Evolutionary conservation across 2,329 filamentous ascomycete genomes (phyloP), one percentile per base, ranked within the genome.

Genomic region (Microsporum audouinii): DNA sequence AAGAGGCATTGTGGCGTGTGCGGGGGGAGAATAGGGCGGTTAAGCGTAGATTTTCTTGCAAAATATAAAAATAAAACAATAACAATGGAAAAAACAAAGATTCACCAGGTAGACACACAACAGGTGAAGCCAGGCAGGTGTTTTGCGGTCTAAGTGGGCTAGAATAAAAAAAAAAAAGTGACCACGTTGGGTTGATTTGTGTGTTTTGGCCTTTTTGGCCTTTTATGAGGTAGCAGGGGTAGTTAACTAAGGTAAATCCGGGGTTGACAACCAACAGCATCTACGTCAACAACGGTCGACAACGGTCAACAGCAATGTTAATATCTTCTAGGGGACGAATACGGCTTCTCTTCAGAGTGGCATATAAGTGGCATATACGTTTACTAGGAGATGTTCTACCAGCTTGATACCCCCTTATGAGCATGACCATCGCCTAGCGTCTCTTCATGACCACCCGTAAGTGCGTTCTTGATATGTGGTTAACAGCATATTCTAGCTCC

Each of bases 1-100:
- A 66, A 74, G 70, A 73, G 75, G 73, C 65, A 65, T 72, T 68
- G 60, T 63, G 58, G 51, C 29, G 61, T 53, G 49, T 53, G 49
- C 49, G 29, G 29, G 23, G 47, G 27, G 49, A 8, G 43, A 53
- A 27, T 5, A 29, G 23, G 12, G 43, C 43, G 14, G 43, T 7
- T 8, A 23, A 23, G 45, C 45, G 17, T 29, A 17, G 45, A 45
- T 51, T 31, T 43, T 5, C 17, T 23, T 43, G n/a, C 4, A n/a
- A 6, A n/a, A n/a, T 43, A 43, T 43, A n/a, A 5, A 43, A 23
- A n/a, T 43, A 43, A n/a, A n/a, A 43, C 17, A 43, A 43, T n/a
- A 43, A 47, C 27, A 47, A 14, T 23, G 12, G n/a, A 27, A n/a
- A 3, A 14, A 23, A 29, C 6, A 53, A n/a, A 33, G 14, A 27